A percentile compares a stretch with the other conserved stretches of the same genome.
These are phyloP conservation scores for Penicillium sp. DNA, from an alignment of 2,329 filamentous ascomycete species.

Conservation along the genomic window DNA sequence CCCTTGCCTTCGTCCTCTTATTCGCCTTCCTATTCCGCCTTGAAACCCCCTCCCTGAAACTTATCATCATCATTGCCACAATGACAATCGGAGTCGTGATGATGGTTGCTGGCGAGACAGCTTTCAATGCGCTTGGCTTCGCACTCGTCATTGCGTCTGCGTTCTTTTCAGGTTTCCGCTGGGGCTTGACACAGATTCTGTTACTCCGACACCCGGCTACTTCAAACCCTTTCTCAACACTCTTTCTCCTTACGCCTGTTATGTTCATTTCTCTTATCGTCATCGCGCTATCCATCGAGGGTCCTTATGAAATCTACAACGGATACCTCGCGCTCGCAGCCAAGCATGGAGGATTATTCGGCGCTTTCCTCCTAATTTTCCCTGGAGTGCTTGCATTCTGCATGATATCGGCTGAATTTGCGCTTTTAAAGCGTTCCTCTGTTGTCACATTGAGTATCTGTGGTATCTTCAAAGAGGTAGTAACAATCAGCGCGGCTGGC, in stretches of 20 bases:
- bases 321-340: slow-evolving; percentile 63
- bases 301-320: slow-evolving; percentile 62
- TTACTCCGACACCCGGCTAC: slow-evolving; percentile 91
- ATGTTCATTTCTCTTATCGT: slow-evolving; percentile 83
- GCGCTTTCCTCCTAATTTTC: slow-evolving; percentile 75
- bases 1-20: slow-evolving; percentile 86
- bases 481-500: slow-evolving; percentile 86
- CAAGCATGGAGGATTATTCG: slow-evolving; percentile 63
- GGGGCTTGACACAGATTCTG: slow-evolving; percentile 97
- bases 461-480: slow-evolving; percentile 97
- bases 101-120: slow-evolving; percentile 95
- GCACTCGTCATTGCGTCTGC: slow-evolving; percentile 87
- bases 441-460: slow-evolving; percentile 96
- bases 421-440: slow-evolving; percentile 86
- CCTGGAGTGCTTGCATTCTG: slow-evolving; percentile 87
- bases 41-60: slow-evolving; percentile 78
- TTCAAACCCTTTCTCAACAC: slow-evolving; percentile 91
- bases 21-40: slow-evolving; percentile 94
- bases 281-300: slow-evolving; percentile 84
- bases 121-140: slow-evolving; percentile 84
- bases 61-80: slow-evolving; percentile 79
- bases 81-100: slow-evolving; percentile 94
- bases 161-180: slow-evolving; percentile 94
- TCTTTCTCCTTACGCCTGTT: slow-evolving; percentile 94
- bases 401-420: slow-evolving; percentile 96